phyloP scores from a whole-genome alignment of 257 asterid species.

The Petunia secreta region DNA sequence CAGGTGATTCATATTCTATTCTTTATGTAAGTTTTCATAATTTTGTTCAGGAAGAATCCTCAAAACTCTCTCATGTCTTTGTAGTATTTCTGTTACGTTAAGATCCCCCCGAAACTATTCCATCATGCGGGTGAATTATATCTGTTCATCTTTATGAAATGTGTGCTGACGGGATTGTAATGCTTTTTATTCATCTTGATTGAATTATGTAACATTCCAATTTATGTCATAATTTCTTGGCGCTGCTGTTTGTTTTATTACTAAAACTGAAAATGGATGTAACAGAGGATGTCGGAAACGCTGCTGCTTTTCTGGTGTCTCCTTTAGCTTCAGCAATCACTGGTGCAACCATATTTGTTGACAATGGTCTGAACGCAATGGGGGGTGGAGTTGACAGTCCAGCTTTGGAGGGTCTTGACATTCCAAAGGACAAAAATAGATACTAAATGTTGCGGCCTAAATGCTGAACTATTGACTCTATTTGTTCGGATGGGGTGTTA shows the following conservation, averaged over 20 bases:
- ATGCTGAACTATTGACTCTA: no score
- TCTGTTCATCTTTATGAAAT: background rate
- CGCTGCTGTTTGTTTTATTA: constrained; percentile 9
- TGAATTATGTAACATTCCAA: background rate
- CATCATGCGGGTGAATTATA: background rate
- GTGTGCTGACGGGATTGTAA: background rate
- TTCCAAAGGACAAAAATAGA: constrained; percentile 56
- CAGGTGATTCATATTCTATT: constrained; percentile 56
- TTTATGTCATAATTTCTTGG: background rate
- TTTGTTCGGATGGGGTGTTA: no score
- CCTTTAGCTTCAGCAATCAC: constrained; percentile 82
- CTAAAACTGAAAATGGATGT: constrained; percentile 26
- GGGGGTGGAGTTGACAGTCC: constrained; percentile 89
- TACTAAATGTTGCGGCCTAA: background rate
- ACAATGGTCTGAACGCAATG: constrained; percentile 80
- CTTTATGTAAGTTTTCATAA: background rate
- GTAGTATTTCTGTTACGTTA: background rate
- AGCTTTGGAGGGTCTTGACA: constrained; percentile 56
- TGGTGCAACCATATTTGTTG: constrained; percentile 74
- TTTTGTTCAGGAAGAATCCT: background rate
- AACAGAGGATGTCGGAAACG: constrained; percentile 85
- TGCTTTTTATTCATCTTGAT: background rate
- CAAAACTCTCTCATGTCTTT: background rate
- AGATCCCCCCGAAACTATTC: background rate
- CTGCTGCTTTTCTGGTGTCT: constrained; percentile 76